A percentile compares a stretch with the other conserved stretches of the same genome.
phyloP scores from a whole-genome alignment of 1,284 basidiomycete species.

The Ceratorhiza oryzae-sativae region DNA sequence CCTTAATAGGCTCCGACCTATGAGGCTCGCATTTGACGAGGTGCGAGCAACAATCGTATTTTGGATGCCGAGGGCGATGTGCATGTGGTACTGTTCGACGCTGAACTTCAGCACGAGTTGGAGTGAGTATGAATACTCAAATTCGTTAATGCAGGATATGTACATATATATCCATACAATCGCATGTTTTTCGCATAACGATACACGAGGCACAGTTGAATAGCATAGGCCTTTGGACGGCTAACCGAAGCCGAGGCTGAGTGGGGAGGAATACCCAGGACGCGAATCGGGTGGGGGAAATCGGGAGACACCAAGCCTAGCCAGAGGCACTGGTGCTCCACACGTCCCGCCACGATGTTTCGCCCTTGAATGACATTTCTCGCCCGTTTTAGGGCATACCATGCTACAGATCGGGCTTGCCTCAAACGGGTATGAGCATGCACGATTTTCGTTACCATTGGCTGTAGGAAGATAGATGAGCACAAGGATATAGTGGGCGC shows the following conservation, averaged over 20 bases:
- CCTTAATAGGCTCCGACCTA: neutral
- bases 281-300: conserved; percentile 8
- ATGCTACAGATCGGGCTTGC: conserved; percentile 5
- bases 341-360: neutral
- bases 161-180: neutral
- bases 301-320: conserved; percentile 23
- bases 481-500: conserved; percentile 1
- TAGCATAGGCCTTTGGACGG: neutral
- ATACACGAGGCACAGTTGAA: neutral
- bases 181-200: neutral
- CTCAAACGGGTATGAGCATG: neutral
- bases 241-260: conserved; percentile 5
- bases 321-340: conserved; percentile 12
- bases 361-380: neutral
- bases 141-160: neutral
- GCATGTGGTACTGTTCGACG: conserved; percentile 17
- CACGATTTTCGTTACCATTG: conserved; percentile 4
- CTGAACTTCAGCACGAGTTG: neutral
- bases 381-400: conserved; percentile 12
- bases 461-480: neutral
- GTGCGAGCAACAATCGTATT: conserved; percentile 8
- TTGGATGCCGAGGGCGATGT: neutral
- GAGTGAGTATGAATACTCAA: conserved; percentile 9
- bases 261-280: neutral
- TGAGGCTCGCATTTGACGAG: conserved; percentile 21